Conservation (phyloP, 179 eudicot species). For the Silene noctiflora region DNA sequence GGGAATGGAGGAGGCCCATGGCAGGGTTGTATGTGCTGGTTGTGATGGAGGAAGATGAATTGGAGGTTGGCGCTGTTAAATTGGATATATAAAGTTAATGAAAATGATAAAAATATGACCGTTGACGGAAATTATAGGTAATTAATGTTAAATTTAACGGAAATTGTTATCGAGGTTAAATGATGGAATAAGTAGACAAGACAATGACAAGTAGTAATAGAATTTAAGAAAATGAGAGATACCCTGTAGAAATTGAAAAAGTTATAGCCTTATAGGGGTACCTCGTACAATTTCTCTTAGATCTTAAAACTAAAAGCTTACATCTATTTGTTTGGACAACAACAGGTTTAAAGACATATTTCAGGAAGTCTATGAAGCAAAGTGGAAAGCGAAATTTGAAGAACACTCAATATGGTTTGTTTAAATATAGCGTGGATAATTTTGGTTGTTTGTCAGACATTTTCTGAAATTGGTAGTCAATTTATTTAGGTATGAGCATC, state of each 20-base stretch:
- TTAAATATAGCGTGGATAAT: slow-evolving; percentile 6
- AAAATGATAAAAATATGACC: not conserved
- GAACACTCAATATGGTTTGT: slow-evolving; percentile 87
- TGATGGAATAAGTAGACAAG: not conserved
- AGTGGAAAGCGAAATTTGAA: slow-evolving; percentile 90
- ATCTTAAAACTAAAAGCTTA: not conserved
- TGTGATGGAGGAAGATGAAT: not conserved
- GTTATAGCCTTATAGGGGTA: not conserved
- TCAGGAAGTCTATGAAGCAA: slow-evolving; percentile 89
- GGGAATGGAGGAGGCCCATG: not conserved
- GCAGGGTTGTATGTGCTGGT: not conserved
- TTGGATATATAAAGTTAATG: not conserved
- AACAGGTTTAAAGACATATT: slow-evolving; percentile 94
- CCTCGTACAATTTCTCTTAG: not conserved
- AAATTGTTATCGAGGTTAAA: not conserved
- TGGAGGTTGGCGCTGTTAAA: not conserved
- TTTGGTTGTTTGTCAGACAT: slow-evolving; percentile 1
- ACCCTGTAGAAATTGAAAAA: not conserved
- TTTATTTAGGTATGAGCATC: slow-evolving; percentile 86
- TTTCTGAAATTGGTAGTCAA: not conserved
- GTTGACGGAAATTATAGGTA: not conserved
- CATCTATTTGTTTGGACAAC: slow-evolving; percentile 1
- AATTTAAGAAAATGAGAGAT: not conserved
- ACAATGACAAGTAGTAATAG: not conserved
- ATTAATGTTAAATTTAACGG: not conserved